Base-by-base conservation (phyloP, 2,329 filamentous ascomycete species). In the Periglandula ipomoeae region DNA sequence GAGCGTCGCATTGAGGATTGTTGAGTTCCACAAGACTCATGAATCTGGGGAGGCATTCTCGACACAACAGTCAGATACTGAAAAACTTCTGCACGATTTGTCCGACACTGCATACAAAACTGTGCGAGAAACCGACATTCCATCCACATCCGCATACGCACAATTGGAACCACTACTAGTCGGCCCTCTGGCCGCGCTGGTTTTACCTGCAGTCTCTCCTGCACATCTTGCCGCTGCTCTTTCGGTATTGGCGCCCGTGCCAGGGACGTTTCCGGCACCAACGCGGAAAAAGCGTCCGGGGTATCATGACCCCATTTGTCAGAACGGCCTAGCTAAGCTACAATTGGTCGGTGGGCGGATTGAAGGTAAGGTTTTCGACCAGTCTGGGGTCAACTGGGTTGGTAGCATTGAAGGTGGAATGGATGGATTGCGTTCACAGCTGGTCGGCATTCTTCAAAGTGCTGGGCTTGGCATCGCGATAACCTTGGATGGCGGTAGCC, bases 331-430 rank as follows among this genome's bases (percentile, higher is more conserved):
- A 57, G 82, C 89, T 60, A 98, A 98, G 70, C 69, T 98, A 54
- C 74, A 95, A 65, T 69, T 98, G 30, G 70, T 98, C 13, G 93
- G 89, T 47, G 90, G 90, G 13, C 77, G 93, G 46, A 79, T 96
- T 26, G 93, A 98, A 62, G 87, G 87, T 53, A 84, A 82, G 65
- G 80, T 89, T 27, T 90, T 95, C 59, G 90, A 96, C 62, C 67
- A 78, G 42, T 81, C 84, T 10, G 85, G 86, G 48, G 65, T 82
- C 44, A 72, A 69, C 57, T 81, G 76, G 76, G 73, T 83, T 27
- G 78, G 89, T 50, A 76, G 84, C 32, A 94, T 97, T 58, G 74
- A 85, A 56, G 89, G 88, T 51, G 89, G 90, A 35, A 65, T 95
- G 54, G 84, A 89, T 35, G 86, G 87, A 4, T 72, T 98, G 60